Evolutionary conservation across 306 rosid species (phyloP).

Genomic region (Prunus salicina): DNA sequence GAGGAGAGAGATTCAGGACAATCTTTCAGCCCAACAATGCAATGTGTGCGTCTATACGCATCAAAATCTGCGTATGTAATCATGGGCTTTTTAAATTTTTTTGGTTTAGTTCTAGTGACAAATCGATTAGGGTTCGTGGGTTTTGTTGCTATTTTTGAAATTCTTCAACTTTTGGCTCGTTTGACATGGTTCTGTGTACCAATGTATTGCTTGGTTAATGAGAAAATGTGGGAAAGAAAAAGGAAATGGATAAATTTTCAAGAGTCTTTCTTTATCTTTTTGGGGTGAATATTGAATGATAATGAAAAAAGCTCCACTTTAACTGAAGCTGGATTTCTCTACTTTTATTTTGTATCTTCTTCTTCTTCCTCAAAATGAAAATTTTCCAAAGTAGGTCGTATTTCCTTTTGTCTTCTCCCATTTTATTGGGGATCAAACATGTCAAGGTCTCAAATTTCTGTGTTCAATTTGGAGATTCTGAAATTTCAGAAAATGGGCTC

Average conservation of each 20-base stretch:
- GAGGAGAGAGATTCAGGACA: slow-evolving; percentile 48
- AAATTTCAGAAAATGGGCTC: background rate
- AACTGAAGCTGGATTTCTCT: background rate
- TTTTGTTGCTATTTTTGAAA: slow-evolving; percentile 3
- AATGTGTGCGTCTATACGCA: slow-evolving; percentile 4
- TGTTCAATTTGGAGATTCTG: slow-evolving; percentile 10
- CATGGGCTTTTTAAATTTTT: background rate
- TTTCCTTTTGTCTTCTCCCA: background rate
- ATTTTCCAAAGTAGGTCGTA: background rate
- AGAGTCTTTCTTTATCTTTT: slow-evolving; percentile 3
- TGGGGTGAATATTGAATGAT: background rate
- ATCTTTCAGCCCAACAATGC: slow-evolving; percentile 4
- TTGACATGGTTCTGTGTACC: background rate
- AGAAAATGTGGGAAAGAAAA: background rate
- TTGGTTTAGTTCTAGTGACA: background rate
- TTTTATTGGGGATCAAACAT: background rate
- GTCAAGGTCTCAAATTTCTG: background rate
- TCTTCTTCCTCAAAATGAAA: background rate
- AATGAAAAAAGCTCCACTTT: background rate
- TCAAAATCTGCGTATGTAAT: background rate
- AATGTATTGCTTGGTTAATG: slow-evolving; percentile 6
- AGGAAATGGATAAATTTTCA: background rate
- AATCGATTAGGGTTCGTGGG: slow-evolving; percentile 26
- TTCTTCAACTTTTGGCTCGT: background rate
- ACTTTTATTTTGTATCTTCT: background rate